A percentile compares a stretch with the other conserved stretches of the same genome.
These are phyloP conservation scores for Aschersonia sp. DNA, from an alignment of 2,329 filamentous ascomycete species.

Conservation along the genomic window DNA sequence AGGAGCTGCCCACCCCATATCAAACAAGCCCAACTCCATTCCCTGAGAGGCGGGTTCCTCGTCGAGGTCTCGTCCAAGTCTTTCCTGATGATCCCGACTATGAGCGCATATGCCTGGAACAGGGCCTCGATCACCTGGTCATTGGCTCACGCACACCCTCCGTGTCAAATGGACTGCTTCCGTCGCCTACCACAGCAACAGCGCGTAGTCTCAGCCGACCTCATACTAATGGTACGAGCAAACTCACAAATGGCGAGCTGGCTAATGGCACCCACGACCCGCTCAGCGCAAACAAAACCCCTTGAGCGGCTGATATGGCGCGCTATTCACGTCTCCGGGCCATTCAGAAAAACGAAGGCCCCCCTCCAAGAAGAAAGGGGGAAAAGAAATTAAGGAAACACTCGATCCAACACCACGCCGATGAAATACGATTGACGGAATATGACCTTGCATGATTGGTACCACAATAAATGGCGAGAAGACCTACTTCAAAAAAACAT, in stretches of 20 bases:
- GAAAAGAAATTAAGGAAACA: not conserved
- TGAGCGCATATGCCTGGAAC: conserved; percentile 36
- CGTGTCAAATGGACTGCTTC: conserved; percentile 30
- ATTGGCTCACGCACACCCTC: conserved; percentile 27
- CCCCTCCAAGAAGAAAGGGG: not conserved
- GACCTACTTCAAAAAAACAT: not conserved
- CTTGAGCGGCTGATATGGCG: not conserved
- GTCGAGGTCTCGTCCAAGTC: conserved; percentile 37
- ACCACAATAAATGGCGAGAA: not conserved
- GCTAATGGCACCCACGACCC: conserved; percentile 16
- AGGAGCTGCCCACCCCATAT: conserved; percentile 31
- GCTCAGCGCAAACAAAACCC: not conserved
- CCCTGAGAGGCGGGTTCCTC: conserved; percentile 38
- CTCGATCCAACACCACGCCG: not conserved
- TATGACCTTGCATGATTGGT: not conserved
- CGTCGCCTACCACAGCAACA: conserved; percentile 28
- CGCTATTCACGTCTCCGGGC: not conserved
- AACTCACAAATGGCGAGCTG: conserved; percentile 11
- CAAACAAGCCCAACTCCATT: conserved; percentile 38
- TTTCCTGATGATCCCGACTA: conserved; percentile 43
- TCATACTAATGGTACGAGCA: conserved; percentile 17
- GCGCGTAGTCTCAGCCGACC: conserved; percentile 11
- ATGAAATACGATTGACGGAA: not conserved
- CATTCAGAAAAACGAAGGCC: no score
- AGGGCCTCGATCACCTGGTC: conserved; percentile 41